These are phyloP conservation scores for Penicillium goetzii DNA, from an alignment of 495 filamentous ascomycete species.

Conservation along the genomic window DNA sequence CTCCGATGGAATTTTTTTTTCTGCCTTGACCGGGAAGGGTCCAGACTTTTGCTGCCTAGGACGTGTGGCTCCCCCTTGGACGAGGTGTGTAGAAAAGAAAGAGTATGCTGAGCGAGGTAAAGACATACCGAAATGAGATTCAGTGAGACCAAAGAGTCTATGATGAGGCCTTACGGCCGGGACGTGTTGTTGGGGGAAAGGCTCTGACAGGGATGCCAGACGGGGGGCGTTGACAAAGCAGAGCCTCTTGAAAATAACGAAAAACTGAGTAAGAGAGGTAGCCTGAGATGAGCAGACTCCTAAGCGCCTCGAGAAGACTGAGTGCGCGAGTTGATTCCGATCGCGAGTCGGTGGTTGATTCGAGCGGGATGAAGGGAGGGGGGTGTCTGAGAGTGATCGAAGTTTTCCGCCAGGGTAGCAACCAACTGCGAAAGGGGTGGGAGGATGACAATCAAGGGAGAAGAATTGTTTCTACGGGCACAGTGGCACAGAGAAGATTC, in stretches of 20 bases:
- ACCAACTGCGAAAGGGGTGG: conserved; percentile 6
- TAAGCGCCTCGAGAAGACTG: conserved; percentile 14
- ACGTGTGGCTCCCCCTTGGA: background rate
- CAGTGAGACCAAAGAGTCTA: conserved; percentile 32
- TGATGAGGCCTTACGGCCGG: conserved; percentile 34
- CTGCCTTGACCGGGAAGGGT: background rate
- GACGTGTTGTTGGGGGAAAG: conserved; percentile 19
- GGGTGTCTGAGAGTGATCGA: conserved; percentile 21
- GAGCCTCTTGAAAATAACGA: conserved; percentile 16
- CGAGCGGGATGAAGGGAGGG: conserved; percentile 28
- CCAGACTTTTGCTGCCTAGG: background rate
- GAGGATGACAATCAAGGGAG: conserved; percentile 22
- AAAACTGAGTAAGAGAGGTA: background rate
- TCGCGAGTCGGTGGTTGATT: conserved; percentile 18
- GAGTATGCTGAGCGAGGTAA: background rate
- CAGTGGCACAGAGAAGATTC: conserved; percentile 9
- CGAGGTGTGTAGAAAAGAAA: background rate
- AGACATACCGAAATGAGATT: conserved; percentile 31
- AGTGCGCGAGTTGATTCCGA: conserved; percentile 12
- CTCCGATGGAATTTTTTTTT: conserved; percentile 25
- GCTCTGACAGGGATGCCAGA: conserved; percentile 39
- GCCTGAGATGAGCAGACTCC: background rate
- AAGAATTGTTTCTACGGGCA: background rate
- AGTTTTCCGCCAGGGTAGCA: conserved; percentile 22
- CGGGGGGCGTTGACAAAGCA: conserved; percentile 12